Conservation (phyloP, 352 stramenopile genomes). For the Globisporangium spiculum region DNA sequence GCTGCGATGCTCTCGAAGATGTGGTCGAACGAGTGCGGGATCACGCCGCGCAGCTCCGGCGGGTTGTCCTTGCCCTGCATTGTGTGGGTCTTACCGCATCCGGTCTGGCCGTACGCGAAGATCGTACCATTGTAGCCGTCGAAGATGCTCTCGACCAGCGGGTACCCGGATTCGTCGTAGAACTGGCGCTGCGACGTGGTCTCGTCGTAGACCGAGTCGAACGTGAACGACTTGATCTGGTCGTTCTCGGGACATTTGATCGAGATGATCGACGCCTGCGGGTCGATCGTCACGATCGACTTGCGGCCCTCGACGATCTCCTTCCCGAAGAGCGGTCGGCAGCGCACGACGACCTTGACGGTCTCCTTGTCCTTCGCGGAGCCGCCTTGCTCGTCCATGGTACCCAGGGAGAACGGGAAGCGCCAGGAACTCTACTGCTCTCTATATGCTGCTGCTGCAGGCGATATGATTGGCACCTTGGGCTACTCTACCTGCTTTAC, state of each 20-base stretch:
- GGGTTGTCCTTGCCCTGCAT: constrained; percentile 82
- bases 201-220: constrained; percentile 90
- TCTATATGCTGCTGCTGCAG: too few species aligned
- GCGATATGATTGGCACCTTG: too few species aligned
- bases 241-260: constrained; percentile 76
- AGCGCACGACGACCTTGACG: constrained; percentile 89
- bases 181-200: constrained; percentile 80
- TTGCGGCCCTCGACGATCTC: constrained; percentile 80
- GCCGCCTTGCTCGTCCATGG: constrained; percentile 6
- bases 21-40: constrained; percentile 82
- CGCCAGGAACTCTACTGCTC: too few species aligned
- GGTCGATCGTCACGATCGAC: constrained; percentile 79
- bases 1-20: constrained; percentile 85
- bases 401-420: too few species aligned
- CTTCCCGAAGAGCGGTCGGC: constrained; percentile 82
- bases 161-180: constrained; percentile 85
- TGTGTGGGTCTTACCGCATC: constrained; percentile 83
- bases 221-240: constrained; percentile 87
- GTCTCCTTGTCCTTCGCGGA: constrained; percentile 70
- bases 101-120: constrained; percentile 89
- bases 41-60: constrained; percentile 74
- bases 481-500: too few species aligned
- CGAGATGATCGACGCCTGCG: constrained; percentile 56
- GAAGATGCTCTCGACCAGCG: constrained; percentile 89
- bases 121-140: constrained; percentile 92